Percentiles rank a stretch among this genome's conserved stretches.
These are phyloP conservation scores for Pistacia integerrima DNA, from an alignment of 345 rosid species.

Conservation along the genomic window DNA sequence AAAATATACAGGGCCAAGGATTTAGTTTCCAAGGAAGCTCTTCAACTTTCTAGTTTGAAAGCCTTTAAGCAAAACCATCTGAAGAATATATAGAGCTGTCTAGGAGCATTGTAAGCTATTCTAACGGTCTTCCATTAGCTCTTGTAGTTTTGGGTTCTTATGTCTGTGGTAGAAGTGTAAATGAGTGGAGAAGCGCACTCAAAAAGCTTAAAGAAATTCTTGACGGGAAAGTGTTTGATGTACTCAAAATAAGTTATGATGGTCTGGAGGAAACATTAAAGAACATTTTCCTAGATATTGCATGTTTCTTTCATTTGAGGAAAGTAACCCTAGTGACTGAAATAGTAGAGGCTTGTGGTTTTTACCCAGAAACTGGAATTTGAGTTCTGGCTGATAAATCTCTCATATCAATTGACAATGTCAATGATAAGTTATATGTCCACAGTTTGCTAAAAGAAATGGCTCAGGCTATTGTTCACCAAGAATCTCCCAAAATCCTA, in stretches of 20 bases:
- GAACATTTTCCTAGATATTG: constrained; percentile 17
- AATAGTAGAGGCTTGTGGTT: too few relatives aligned
- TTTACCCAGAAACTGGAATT: not conserved
- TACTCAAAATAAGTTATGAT: constrained; percentile 25
- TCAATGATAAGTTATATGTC: not conserved
- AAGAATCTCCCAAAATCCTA: constrained; percentile 7
- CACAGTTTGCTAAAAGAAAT: constrained; percentile 16
- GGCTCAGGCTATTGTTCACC: constrained; percentile 3
- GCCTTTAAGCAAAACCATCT: not conserved
- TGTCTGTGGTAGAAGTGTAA: constrained; percentile 7
- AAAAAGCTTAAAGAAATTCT: not conserved
- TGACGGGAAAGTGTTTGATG: not conserved
- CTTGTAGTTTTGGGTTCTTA: constrained; percentile 18
- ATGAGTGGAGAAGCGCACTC: constrained; percentile 18
- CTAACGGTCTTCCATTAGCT: constrained; percentile 25
- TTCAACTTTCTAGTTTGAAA: not conserved
- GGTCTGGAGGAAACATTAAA: constrained; percentile 15
- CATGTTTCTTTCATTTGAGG: too few relatives aligned
- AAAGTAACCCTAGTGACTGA: too few relatives aligned
- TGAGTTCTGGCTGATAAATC: constrained; percentile 18
- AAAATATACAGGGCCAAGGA: not conserved
- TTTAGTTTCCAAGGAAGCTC: not conserved
- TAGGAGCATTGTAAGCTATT: not conserved
- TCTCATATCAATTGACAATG: not conserved
- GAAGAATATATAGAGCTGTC: constrained; percentile 11